These are phyloP conservation scores for Paramecium biaurelia DNA, from an alignment of 73 alveolate genomes.

Conservation along the genomic window DNA sequence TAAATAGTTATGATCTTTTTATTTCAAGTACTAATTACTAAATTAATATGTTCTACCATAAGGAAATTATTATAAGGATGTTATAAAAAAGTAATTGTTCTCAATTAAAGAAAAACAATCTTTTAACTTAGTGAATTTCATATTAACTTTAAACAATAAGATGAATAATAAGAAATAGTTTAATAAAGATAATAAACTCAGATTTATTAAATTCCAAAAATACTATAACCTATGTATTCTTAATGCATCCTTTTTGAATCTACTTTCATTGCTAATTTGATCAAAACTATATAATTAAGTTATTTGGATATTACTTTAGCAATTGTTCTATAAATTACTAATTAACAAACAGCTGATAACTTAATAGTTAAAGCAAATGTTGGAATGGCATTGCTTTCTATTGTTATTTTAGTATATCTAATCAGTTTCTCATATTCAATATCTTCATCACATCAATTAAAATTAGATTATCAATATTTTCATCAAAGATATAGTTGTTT, in stretches of 20 bases:
- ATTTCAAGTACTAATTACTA: background rate
- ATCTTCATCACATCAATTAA: background rate
- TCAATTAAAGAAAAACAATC: background rate
- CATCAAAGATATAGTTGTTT: background rate
- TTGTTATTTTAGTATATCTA: background rate
- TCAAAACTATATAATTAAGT: background rate
- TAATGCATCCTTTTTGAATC: background rate
- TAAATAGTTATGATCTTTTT: background rate
- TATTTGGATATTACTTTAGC: background rate
- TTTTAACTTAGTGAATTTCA: background rate
- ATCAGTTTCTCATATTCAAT: background rate
- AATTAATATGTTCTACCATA: background rate
- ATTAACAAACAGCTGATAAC: background rate
- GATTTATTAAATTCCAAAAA: background rate
- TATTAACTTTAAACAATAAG: background rate
- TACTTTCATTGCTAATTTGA: background rate
- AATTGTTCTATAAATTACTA: background rate
- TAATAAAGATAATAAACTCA: background rate
- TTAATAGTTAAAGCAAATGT: background rate
- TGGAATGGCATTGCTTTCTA: background rate
- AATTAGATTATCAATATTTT: background rate
- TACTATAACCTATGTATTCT: background rate
- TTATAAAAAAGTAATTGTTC: background rate
- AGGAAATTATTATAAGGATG: background rate
- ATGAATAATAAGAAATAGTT: background rate